Evolutionary conservation across 805 yeast species (phyloP), one percentile per base, ranked within the genome.

Genomic region (Wickerhamiella sorbophila): DNA sequence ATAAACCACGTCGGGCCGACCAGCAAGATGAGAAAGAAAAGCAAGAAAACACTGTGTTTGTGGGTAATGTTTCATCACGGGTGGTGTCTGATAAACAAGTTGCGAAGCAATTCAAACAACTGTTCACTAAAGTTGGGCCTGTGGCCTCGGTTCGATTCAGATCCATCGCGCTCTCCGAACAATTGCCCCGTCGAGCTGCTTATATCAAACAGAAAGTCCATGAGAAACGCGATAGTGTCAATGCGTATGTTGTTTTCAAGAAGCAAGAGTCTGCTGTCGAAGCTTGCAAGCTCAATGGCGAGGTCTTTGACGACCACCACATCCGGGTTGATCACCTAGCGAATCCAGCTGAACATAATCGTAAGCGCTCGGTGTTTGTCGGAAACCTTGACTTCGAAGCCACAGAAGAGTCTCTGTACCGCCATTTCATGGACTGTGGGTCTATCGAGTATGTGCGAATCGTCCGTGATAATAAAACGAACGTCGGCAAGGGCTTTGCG

Each of bases 401-500:
- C 58, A 72, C 72, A 45, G 99, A 91, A 61, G 98, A 91, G 59
- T 70, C 75, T 27, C 66, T 91, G 29, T 91, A 95, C 94, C 70
- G 67, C 41, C 84, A 79, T 58, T 91, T 91, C 64, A 68, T 66
- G 46, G 60, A 53, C 2, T 67, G 77, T 48, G 84, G 83, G 21
- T 77, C 73, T 21, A 80, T 91, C 42, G 94, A 86, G 58, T 79
- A 81, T 48, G 95, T 91, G 26, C 74, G 99, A 60, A 72, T 91
- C 37, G 73, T 91, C 27, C 75, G 99, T 57, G 99, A 91, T 58
- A 64, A 94, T 15, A 84, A 84, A 64, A 88, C 96, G 18, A 88
- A 91, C 54, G 68, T 88, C 45, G 99, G 98, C 48, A 91, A 91
- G 64, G 99, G 99, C 4, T 87, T 91, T 64, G 98, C 95, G 4